Percentiles rank a stretch among this genome's conserved stretches.
phyloP scores from a whole-genome alignment of 768 basidiomycete genomes.

The Pulveroboletus sp. region DNA sequence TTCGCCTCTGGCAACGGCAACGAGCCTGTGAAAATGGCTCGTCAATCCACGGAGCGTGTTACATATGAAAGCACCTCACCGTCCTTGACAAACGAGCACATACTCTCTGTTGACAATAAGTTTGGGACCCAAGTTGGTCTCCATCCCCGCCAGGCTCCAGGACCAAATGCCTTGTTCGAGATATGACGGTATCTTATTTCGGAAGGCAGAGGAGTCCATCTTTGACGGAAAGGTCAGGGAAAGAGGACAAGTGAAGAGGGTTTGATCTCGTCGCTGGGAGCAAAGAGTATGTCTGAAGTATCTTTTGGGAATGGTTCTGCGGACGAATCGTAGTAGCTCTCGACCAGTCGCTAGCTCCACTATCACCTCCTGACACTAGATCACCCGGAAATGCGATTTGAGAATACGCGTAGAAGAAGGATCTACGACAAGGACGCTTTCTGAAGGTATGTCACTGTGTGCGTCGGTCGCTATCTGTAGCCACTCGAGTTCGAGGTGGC shows the following conservation, averaged over 20 bases:
- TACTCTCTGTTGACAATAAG: conserved; percentile 94
- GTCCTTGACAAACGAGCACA: conserved; percentile 87
- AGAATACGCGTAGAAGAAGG: conserved; percentile 10
- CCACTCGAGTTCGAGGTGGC: no score
- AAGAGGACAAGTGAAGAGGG: background rate
- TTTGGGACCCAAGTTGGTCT: conserved; percentile 85
- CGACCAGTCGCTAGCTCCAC: no score
- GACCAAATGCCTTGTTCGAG: conserved; percentile 91
- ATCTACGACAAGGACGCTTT: conserved; percentile 7
- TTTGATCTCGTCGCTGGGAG: no score
- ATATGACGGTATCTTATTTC: conserved; percentile 96
- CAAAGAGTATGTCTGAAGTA: no score
- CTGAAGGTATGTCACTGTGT: conserved; percentile 14
- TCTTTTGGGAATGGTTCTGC: no score
- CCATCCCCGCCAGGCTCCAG: conserved; percentile 93
- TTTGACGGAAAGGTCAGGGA: conserved; percentile 27
- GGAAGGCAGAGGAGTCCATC: conserved; percentile 95
- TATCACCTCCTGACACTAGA: no score
- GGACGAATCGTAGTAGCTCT: no score
- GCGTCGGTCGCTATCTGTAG: no score
- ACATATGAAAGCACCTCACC: conserved; percentile 45
- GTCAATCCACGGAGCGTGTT: background rate
- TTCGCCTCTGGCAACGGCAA: conserved; percentile 90
- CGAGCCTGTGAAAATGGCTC: conserved; percentile 51
- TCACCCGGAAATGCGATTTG: no score